Conservation (phyloP, 169 alveolate species). For the Plasmodium gonderi region DNA sequence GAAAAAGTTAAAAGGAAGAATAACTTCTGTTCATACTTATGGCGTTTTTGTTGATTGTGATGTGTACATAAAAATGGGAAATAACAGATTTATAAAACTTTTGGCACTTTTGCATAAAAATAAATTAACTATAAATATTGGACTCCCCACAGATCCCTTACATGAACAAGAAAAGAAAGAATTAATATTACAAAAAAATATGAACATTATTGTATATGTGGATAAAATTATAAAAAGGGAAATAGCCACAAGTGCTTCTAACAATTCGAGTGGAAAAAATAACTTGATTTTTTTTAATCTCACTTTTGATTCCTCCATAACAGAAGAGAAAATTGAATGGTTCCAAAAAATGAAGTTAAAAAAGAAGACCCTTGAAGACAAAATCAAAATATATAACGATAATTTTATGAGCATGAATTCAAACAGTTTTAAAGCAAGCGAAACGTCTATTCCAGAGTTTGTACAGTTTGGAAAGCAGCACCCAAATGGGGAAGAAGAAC, state of each 20-base stretch:
- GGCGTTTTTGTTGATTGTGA: constrained; percentile 73
- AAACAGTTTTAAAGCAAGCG: not conserved
- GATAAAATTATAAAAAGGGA: constrained; percentile 65
- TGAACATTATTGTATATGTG: constrained; percentile 74
- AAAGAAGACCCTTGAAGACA: not conserved
- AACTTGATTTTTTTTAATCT: constrained; percentile 72
- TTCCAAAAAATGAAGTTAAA: constrained; percentile 30
- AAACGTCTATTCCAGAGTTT: too few relatives aligned
- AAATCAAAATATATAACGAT: not conserved
- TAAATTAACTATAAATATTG: constrained; percentile 72
- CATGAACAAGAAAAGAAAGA: constrained; percentile 67
- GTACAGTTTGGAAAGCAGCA: too few relatives aligned
- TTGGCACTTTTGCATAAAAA: constrained; percentile 68
- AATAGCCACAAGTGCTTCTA: not conserved
- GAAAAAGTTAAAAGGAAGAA: constrained; percentile 60
- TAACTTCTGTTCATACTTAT: constrained; percentile 65
- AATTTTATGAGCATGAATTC: not conserved
- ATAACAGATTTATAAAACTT: constrained; percentile 33
- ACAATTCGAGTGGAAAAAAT: constrained; percentile 13
- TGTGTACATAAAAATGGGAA: constrained; percentile 45
- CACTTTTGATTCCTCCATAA: constrained; percentile 73
- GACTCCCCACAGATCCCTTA: constrained; percentile 53
- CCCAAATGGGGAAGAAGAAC: not conserved
- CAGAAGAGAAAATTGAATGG: constrained; percentile 75
- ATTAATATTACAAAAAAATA: constrained; percentile 66